A percentile compares a stretch with the other conserved stretches of the same genome.
Conservation (phyloP, 2,329 filamentous ascomycete genomes). For the Myrmaecium sp. region DNA sequence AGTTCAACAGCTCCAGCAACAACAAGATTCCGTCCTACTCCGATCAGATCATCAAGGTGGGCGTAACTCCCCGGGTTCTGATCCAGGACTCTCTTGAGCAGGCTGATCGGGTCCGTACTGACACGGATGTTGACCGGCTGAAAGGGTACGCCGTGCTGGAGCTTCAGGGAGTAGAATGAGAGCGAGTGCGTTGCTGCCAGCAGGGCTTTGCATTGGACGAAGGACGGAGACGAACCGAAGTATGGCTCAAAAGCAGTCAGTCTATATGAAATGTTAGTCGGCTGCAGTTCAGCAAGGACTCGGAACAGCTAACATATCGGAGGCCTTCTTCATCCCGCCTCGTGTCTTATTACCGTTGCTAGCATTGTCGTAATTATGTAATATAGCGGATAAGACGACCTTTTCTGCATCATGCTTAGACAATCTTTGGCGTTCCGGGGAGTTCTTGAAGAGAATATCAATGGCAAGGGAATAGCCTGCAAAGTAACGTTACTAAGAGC, state of each 20-base stretch:
- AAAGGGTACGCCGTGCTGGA: slow-evolving; percentile 68
- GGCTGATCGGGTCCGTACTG: slow-evolving; percentile 55
- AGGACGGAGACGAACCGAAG: slow-evolving; percentile 34
- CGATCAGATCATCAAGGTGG: slow-evolving; percentile 53
- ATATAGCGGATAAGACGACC: slow-evolving; percentile 42
- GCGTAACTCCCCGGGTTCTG: slow-evolving; percentile 63
- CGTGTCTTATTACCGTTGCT: slow-evolving; percentile 64
- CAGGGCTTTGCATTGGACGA: slow-evolving; percentile 44
- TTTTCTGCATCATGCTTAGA: slow-evolving; percentile 36
- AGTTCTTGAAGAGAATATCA: slow-evolving; percentile 41
- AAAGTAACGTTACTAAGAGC: slow-evolving; percentile 3
- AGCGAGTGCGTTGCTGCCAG: slow-evolving; percentile 58
- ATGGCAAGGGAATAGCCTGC: slow-evolving; percentile 44
- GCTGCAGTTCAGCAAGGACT: background rate
- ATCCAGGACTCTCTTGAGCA: slow-evolving; percentile 56
- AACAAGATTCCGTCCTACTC: slow-evolving; percentile 51
- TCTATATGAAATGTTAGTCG: slow-evolving; percentile 9
- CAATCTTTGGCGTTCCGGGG: slow-evolving; percentile 33
- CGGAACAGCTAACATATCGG: slow-evolving; percentile 46
- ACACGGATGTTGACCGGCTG: slow-evolving; percentile 64
- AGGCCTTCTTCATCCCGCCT: slow-evolving; percentile 60
- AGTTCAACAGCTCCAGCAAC: slow-evolving; percentile 32
- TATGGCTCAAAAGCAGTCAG: slow-evolving; percentile 46
- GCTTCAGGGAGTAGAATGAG: slow-evolving; percentile 57
- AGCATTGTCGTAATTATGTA: slow-evolving; percentile 59